A percentile compares a stretch with the other conserved stretches of the same genome.
phyloP scores from a whole-genome alignment of 306 rosid species.

The Corylus avellana region DNA sequence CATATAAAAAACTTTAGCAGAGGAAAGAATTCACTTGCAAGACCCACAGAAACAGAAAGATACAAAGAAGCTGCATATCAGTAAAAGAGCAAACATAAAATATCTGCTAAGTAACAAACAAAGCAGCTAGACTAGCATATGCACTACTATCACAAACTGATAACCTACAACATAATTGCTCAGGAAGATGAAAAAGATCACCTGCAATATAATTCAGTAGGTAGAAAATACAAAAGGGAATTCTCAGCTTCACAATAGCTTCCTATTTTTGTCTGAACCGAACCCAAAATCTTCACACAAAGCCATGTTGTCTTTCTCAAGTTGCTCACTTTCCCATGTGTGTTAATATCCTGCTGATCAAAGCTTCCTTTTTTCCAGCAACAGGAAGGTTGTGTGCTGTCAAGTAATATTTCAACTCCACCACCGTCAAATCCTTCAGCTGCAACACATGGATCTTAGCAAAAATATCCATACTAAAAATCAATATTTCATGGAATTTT shows the following conservation, averaged over 20 bases:
- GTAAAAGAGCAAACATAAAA: too few species aligned
- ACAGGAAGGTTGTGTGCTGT: conserved; percentile 78
- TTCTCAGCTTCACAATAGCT: not conserved
- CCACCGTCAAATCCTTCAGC: conserved; percentile 78
- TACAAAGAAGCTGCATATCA: too few species aligned
- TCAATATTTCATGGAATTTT: not conserved
- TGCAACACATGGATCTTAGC: conserved; percentile 39
- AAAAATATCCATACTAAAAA: not conserved
- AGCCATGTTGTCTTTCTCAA: not conserved
- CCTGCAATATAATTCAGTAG: not conserved
- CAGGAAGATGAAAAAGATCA: not conserved
- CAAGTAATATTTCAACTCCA: conserved; percentile 71
- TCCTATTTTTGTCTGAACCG: not conserved
- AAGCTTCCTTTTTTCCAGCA: conserved; percentile 81
- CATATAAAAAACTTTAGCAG: too few species aligned
- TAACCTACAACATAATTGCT: too few species aligned
- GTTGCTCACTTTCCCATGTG: conserved; percentile 74
- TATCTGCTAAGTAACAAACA: too few species aligned
- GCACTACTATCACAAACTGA: not conserved
- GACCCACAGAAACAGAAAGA: too few species aligned
- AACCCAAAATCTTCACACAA: not conserved
- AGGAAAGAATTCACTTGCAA: too few species aligned
- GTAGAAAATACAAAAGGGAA: not conserved
- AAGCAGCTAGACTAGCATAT: too few species aligned
- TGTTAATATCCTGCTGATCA: conserved; percentile 73